Percentiles rank a stretch among this genome's conserved stretches.
phyloP scores from a whole-genome alignment of 495 filamentous ascomycete species.

The Mytilinidion resinicola region DNA sequence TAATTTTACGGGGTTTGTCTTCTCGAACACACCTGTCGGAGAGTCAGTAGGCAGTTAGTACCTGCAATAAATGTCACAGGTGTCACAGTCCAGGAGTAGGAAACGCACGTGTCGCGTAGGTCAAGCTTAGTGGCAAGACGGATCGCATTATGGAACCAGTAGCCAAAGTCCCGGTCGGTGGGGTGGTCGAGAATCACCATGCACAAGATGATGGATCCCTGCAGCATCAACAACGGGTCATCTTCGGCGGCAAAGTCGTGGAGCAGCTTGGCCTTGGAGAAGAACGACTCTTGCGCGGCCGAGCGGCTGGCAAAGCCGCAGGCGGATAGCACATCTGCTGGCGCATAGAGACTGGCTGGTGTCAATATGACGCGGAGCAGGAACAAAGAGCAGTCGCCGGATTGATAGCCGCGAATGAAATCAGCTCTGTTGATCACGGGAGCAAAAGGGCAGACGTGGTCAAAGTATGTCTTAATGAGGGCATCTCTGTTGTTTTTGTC shows the following conservation, averaged over 20 bases:
- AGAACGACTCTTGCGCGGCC: slow-evolving; percentile 27
- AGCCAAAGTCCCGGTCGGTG: slow-evolving; percentile 26
- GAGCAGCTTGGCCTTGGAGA: slow-evolving; percentile 24
- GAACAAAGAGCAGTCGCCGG: too few relatives aligned
- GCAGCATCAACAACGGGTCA: slow-evolving; percentile 26
- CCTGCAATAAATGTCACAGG: too few relatives aligned
- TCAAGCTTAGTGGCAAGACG: too few relatives aligned
- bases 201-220: slow-evolving; percentile 26
- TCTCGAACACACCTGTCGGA: too few relatives aligned
- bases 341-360: too few relatives aligned
- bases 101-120: too few relatives aligned
- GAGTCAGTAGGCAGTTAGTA: too few relatives aligned
- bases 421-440: slow-evolving; percentile 20
- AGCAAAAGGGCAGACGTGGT: slow-evolving; percentile 21
- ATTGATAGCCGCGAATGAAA: slow-evolving; percentile 8
- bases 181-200: slow-evolving; percentile 26
- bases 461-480: slow-evolving; percentile 23
- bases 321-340: not conserved
- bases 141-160: slow-evolving; percentile 22
- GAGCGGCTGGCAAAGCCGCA: slow-evolving; percentile 25
- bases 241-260: slow-evolving; percentile 27
- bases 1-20: too few relatives aligned
- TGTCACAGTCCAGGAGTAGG: too few relatives aligned
- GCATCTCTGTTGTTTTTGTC: not conserved
- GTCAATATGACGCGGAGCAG: too few relatives aligned